These are phyloP conservation scores for Ogataea siamensis DNA, from an alignment of 805 yeast genomes.

Conservation along the genomic window DNA sequence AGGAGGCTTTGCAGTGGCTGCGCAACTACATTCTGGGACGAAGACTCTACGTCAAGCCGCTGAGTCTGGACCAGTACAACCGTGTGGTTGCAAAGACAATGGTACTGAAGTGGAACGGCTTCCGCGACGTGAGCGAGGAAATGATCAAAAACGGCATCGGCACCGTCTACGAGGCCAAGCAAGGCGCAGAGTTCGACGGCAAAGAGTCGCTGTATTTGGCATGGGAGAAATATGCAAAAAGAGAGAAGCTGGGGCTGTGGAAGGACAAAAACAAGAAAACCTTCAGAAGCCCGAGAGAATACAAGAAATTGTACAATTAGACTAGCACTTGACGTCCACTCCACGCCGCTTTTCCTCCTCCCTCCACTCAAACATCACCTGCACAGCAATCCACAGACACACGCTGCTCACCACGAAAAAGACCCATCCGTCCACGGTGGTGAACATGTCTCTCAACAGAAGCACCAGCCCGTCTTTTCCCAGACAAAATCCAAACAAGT, in stretches of 20 bases:
- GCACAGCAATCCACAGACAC: conserved; percentile 78
- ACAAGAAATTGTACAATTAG: conserved; percentile 45
- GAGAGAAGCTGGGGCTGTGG: conserved; percentile 68
- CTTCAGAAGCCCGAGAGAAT: conserved; percentile 73
- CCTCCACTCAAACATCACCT: conserved; percentile 91
- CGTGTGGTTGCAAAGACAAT: conserved; percentile 79
- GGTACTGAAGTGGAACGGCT: conserved; percentile 62
- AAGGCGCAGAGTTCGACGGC: conserved; percentile 84
- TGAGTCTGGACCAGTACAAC: conserved; percentile 82
- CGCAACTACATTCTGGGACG: conserved; percentile 61
- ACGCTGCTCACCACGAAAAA: conserved; percentile 61
- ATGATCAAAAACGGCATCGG: conserved; percentile 85
- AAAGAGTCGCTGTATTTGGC: conserved; percentile 55
- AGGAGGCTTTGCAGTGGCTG: conserved; percentile 82
- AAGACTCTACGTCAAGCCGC: conserved; percentile 71
- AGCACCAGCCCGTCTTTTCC: conserved; percentile 81
- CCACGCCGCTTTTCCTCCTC: conserved; percentile 84
- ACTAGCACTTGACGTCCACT: conserved; percentile 71
- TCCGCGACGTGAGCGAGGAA: conserved; percentile 78
- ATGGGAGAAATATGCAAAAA: conserved; percentile 62
- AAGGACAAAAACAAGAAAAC: conserved; percentile 37
- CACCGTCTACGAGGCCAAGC: conserved; percentile 80
- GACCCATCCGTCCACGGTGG: conserved; percentile 64
- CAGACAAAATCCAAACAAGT: conserved; percentile 89
- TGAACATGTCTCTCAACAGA: conserved; percentile 67